Base-by-base conservation (phyloP, 2,329 filamentous ascomycete genomes). In the Periconia sp. region DNA sequence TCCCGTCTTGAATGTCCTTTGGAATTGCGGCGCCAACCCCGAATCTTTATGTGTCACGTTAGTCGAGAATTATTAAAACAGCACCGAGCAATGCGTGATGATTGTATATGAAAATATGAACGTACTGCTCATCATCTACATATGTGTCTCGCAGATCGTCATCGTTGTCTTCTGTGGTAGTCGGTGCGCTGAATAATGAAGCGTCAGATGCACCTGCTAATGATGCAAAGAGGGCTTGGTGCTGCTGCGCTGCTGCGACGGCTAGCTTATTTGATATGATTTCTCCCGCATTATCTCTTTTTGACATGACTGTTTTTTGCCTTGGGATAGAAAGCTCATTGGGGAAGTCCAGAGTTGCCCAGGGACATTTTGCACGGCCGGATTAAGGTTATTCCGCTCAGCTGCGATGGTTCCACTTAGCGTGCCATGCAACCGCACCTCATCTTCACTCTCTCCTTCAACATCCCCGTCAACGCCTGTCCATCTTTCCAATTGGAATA, bases 91-190 rank as follows among this genome's bases (percentile, higher is more conserved):
- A 27, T 27, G 8, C 23, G 8, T 27, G 5, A 27, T 27, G 8
- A 27, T 8, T 5, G 23, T 27, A 27, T 27, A 41, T 43, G 13
- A 20, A 3, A 7, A 6, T 27, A 10, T 35, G n/a, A 31, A 65
- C 74, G 47, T 71, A 85, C 83, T 77, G 77, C 64, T 85, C 81
- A 19, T 82, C 81, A 3, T 79, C 78, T 37, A 78, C 74, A 15
- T 73, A 77, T 60, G 82, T 83, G 40, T 83, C 75, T 56, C 81
- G 80, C 60, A 82, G 75, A 55, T 85, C 82, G 45, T 84, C 80
- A 41, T 75, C 70, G 52, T 79, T 75, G 17, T 77, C 63, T 55
- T 81, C 76, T 52, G 77, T 72, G 35, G 76, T 69, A 18, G 77
- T 69, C 58, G 77, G 78, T 49, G 66, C 61, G 54, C 72, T 65